Evolutionary conservation across 371 early-diverging fungal species (phyloP).

Genomic region (Paraphysoderma sedebokerense): DNA sequence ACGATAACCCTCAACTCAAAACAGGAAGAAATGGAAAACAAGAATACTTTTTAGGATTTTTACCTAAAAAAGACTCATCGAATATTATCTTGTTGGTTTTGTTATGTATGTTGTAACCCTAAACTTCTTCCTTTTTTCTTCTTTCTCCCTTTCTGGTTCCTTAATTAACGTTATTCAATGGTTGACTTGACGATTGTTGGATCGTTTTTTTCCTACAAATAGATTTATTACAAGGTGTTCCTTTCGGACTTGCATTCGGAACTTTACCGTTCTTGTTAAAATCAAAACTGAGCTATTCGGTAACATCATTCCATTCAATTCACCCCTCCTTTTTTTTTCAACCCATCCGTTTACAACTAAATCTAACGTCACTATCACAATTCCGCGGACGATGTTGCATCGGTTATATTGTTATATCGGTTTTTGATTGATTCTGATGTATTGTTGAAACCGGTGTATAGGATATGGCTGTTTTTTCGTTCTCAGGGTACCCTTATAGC

Average conservation of each 20-base stretch:
- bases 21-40: no score
- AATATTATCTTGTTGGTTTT: conserved; percentile 16
- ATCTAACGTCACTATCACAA: neutral
- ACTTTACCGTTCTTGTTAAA: conserved; percentile 87
- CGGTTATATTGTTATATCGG: neutral
- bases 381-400: neutral
- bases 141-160: no score
- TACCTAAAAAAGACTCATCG: conserved; percentile 7
- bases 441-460: neutral
- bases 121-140: neutral
- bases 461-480: conserved; percentile 81
- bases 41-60: neutral
- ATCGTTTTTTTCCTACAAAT: no score
- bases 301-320: neutral
- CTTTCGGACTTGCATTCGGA: conserved; percentile 79
- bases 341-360: no score
- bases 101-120: conserved; percentile 8
- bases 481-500: conserved; percentile 87
- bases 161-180: no score
- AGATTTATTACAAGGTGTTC: conserved; percentile 84
- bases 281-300: conserved; percentile 61
- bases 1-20: no score
- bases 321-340: no score
- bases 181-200: no score
- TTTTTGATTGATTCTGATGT: no score